A percentile compares a stretch with the other conserved stretches of the same genome.
phyloP scores from a whole-genome alignment of 176 grass and related monocot genomes.

The Juncus inflexus region DNA sequence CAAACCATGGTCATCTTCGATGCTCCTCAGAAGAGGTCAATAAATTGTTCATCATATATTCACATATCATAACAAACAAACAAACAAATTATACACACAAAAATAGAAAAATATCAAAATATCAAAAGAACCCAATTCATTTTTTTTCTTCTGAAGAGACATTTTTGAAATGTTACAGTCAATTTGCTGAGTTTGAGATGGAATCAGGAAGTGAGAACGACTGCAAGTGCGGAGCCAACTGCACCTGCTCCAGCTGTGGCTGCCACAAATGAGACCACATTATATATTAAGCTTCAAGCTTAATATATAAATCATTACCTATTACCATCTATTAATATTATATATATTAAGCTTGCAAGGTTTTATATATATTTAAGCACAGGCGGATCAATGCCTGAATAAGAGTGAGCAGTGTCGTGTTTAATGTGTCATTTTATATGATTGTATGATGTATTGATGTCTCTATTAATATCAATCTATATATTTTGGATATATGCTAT shows the following conservation, averaged over 20 bases:
- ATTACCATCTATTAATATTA: slow-evolving; percentile 4
- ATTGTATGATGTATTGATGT: too few species aligned
- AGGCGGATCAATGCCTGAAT: slow-evolving; percentile 26
- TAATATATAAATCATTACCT: background rate
- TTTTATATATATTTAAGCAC: slow-evolving; percentile 10
- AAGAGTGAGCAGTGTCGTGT: background rate
- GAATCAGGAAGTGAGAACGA: slow-evolving; percentile 42
- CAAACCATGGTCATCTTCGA: slow-evolving; percentile 38
- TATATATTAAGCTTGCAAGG: slow-evolving; percentile 5
- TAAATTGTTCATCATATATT: background rate
- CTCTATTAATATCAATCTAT: too few species aligned
- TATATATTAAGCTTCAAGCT: slow-evolving; percentile 17
- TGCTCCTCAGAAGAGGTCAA: slow-evolving; percentile 43
- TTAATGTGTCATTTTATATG: too few species aligned
- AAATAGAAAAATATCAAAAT: background rate
- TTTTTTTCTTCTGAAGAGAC: background rate
- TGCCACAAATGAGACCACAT: slow-evolving; percentile 47
- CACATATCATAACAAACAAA: background rate
- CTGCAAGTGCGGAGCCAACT: slow-evolving; percentile 76
- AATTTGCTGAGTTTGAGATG: slow-evolving; percentile 40
- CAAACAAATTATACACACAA: background rate
- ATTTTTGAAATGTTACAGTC: slow-evolving; percentile 9
- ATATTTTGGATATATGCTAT: too few species aligned
- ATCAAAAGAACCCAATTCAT: background rate
- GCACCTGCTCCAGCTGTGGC: slow-evolving; percentile 59